phyloP scores from a whole-genome alignment of 2,329 filamentous ascomycete species.

The Fusarium nodosum region DNA sequence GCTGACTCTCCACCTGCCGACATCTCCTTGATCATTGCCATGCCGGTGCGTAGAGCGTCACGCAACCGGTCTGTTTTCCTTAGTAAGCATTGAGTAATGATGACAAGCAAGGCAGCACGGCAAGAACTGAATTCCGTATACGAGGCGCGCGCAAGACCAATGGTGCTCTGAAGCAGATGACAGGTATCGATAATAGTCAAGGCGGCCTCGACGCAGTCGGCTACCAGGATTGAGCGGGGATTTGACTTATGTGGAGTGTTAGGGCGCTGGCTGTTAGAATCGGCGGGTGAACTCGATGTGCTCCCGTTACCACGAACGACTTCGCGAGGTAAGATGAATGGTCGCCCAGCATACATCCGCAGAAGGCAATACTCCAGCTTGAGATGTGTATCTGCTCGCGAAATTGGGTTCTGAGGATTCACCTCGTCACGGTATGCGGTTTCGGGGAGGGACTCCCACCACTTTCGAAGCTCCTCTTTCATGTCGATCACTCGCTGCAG shows the following conservation, averaged over 20 bases:
- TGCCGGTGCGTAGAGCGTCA: conserved; percentile 62
- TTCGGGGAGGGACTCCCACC: conserved; percentile 57
- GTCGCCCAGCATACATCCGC: conserved; percentile 66
- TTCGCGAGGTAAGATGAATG: conserved; percentile 62
- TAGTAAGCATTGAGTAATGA: conserved; percentile 57
- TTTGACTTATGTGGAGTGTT: conserved; percentile 51
- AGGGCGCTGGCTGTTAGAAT: conserved; percentile 49
- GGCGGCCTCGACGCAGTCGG: conserved; percentile 66
- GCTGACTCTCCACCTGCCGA: conserved; percentile 66
- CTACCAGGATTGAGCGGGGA: conserved; percentile 59
- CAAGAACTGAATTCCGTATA: conserved; percentile 70
- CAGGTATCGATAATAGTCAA: conserved; percentile 65
- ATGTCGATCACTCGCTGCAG: conserved; percentile 54
- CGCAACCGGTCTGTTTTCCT: conserved; percentile 58
- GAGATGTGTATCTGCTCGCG: conserved; percentile 64
- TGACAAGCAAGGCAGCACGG: conserved; percentile 65
- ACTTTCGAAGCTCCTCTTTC: conserved; percentile 55
- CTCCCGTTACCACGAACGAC: conserved; percentile 48
- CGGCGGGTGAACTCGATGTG: conserved; percentile 51
- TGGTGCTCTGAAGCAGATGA: conserved; percentile 62
- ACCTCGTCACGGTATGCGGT: conserved; percentile 56
- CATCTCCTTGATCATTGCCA: conserved; percentile 66
- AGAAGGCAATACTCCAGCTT: conserved; percentile 67
- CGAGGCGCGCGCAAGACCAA: conserved; percentile 66
- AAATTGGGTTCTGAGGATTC: conserved; percentile 56